phyloP scores from a whole-genome alignment of 805 yeast genomes.

The Saccharomycopsis vini region DNA sequence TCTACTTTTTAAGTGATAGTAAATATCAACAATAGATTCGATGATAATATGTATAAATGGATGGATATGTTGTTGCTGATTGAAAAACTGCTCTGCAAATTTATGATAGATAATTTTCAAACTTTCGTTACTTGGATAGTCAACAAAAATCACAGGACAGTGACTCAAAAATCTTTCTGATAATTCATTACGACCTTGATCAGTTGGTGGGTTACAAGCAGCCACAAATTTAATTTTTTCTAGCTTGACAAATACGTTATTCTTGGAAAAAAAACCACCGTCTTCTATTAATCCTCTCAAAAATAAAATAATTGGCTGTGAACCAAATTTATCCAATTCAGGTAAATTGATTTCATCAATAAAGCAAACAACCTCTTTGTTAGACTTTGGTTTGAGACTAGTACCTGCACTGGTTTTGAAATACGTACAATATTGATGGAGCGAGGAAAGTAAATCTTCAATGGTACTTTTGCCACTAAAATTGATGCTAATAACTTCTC shows the following conservation, averaged over 20 bases:
- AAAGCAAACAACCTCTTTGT: constrained; percentile 71
- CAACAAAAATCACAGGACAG: constrained; percentile 58
- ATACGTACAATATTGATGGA: constrained; percentile 69
- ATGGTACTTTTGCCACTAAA: constrained; percentile 39
- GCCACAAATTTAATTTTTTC: constrained; percentile 76
- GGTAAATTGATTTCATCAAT: constrained; percentile 92
- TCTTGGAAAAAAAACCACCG: constrained; percentile 66
- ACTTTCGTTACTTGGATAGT: constrained; percentile 62
- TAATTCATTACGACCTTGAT: constrained; percentile 59
- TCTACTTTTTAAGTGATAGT: constrained; percentile 37
- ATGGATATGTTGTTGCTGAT: constrained; percentile 3
- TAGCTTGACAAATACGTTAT: constrained; percentile 57
- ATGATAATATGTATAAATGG: constrained; percentile 36
- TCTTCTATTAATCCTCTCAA: constrained; percentile 67
- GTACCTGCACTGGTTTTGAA: constrained; percentile 42
- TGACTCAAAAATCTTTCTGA: constrained; percentile 59
- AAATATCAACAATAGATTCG: constrained; percentile 53
- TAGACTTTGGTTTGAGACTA: constrained; percentile 49
- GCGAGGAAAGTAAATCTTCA: constrained; percentile 38
- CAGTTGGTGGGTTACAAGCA: constrained; percentile 87
- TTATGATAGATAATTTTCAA: constrained; percentile 58
- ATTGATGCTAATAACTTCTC: constrained; percentile 60
- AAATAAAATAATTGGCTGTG: constrained; percentile 63
- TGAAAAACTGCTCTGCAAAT: constrained; percentile 29
- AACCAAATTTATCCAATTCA: constrained; percentile 56